Conservation (phyloP, 164 flowering plant species). For the Nelumbo lutea region DNA sequence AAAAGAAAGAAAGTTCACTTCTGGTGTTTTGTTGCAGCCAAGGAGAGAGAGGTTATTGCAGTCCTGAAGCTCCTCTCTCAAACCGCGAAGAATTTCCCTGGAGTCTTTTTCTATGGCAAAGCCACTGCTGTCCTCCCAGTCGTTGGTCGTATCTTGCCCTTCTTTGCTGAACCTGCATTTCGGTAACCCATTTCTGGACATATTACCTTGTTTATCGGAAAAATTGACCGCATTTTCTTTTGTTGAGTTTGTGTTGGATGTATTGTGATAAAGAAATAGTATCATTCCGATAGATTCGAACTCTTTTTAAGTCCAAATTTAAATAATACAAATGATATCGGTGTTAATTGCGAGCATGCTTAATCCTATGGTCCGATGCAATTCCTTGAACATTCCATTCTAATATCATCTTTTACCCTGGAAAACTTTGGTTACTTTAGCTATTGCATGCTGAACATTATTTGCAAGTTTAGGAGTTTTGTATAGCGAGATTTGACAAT, state of each 20-base stretch:
- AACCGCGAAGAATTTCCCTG: conserved; percentile 76
- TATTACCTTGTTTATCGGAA: not conserved
- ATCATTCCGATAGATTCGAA: too few species aligned
- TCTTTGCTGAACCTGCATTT: conserved; percentile 76
- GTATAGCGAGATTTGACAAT: not conserved
- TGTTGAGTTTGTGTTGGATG: not conserved
- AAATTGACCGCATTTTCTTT: not conserved
- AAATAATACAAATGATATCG: too few species aligned
- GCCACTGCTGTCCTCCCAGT: conserved; percentile 67
- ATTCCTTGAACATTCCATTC: too few species aligned
- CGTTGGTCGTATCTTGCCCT: conserved; percentile 72
- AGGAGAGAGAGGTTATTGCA: conserved; percentile 84
- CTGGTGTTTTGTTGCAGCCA: conserved; percentile 38
- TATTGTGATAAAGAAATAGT: too few species aligned
- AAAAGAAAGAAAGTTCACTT: too few species aligned
- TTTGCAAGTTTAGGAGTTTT: not conserved
- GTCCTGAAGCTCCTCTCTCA: conserved; percentile 76
- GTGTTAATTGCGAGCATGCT: too few species aligned
- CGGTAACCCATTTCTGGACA: conserved; percentile 31
- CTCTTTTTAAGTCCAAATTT: too few species aligned
- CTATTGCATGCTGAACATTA: not conserved
- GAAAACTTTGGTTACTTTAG: too few species aligned
- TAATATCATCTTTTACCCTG: too few species aligned
- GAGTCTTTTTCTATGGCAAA: conserved; percentile 80
- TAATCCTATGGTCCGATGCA: too few species aligned